Conservation (phyloP, 306 rosid genomes). For the Purshia tridentata region DNA sequence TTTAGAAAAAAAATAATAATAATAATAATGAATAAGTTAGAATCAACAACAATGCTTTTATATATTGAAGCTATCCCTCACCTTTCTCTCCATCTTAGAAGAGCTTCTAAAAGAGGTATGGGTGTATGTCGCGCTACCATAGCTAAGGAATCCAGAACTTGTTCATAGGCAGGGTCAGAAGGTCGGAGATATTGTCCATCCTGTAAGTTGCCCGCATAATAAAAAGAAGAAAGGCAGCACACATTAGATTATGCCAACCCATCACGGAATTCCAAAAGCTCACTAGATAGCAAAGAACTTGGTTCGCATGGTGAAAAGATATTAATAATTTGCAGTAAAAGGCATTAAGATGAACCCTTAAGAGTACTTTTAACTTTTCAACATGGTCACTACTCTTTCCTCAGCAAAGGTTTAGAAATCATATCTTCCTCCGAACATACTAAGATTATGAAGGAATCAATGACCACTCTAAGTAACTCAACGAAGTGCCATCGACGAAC, state of each 20-base stretch:
- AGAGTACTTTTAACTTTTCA: neutral
- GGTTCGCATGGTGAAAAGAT: neutral
- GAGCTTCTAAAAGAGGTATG: slow-evolving; percentile 95
- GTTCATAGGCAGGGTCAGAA: slow-evolving; percentile 98
- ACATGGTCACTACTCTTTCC: neutral
- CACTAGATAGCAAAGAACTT: neutral
- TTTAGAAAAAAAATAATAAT: neutral
- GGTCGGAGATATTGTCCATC: slow-evolving; percentile 99
- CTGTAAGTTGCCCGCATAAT: slow-evolving; percentile 26
- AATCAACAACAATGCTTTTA: neutral
- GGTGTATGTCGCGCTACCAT: slow-evolving; percentile 99
- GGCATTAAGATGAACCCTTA: neutral
- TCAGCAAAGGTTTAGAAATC: neutral
- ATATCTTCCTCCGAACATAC: neutral
- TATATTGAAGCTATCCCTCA: slow-evolving; percentile 6
- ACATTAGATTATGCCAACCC: neutral
- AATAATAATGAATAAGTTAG: neutral
- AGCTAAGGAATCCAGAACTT: slow-evolving; percentile 93
- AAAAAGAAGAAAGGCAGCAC: neutral
- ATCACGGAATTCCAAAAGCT: slow-evolving; percentile 5
- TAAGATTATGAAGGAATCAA: neutral
- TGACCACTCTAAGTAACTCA: neutral
- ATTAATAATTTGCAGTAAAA: neutral
- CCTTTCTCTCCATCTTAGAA: slow-evolving; percentile 94
- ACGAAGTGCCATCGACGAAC: neutral